Percentiles rank a stretch among this genome's conserved stretches.
Evolutionary conservation across 495 filamentous ascomycete genomes (phyloP).

Genomic region (Hypoxylon intermedium): DNA sequence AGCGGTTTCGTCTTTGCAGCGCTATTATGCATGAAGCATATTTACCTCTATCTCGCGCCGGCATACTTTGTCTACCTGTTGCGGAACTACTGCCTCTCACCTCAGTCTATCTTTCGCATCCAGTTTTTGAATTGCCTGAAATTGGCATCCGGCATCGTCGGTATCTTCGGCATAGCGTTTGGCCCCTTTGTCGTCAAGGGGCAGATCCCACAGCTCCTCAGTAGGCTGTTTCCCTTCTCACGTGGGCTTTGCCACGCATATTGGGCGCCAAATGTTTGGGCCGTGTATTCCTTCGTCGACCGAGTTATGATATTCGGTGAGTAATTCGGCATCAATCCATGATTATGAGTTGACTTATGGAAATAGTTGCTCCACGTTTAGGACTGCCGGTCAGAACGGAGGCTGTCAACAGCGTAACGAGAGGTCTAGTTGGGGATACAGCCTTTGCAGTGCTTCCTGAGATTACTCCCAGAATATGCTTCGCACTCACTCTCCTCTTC

Average conservation of each 20-base stretch:
- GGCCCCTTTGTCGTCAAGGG: conserved; percentile 85
- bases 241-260: conserved; percentile 95
- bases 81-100: conserved; percentile 84
- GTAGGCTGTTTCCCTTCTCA: conserved; percentile 91
- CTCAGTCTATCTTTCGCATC: conserved; percentile 76
- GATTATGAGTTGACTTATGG: conserved; percentile 36
- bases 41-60: conserved; percentile 95
- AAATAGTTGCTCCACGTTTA: conserved; percentile 76
- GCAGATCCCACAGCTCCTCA: conserved; percentile 86
- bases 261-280: conserved; percentile 98
- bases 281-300: conserved; percentile 92
- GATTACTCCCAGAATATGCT: conserved; percentile 78
- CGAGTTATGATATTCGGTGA: conserved; percentile 79
- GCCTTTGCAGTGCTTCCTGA: conserved; percentile 92
- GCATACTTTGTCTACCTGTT: conserved; percentile 92
- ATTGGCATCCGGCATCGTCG: conserved; percentile 73
- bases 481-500: conserved; percentile 81
- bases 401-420: conserved; percentile 85
- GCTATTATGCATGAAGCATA: conserved; percentile 94
- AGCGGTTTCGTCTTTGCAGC: conserved; percentile 84
- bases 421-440: conserved; percentile 93
- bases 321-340: conserved; percentile 36
- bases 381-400: conserved; percentile 72
- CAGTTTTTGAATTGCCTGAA: conserved; percentile 80
- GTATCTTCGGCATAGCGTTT: conserved; percentile 83